phyloP scores from a whole-genome alignment of 176 grass and related monocot genomes.

The Thalia dealbata region DNA sequence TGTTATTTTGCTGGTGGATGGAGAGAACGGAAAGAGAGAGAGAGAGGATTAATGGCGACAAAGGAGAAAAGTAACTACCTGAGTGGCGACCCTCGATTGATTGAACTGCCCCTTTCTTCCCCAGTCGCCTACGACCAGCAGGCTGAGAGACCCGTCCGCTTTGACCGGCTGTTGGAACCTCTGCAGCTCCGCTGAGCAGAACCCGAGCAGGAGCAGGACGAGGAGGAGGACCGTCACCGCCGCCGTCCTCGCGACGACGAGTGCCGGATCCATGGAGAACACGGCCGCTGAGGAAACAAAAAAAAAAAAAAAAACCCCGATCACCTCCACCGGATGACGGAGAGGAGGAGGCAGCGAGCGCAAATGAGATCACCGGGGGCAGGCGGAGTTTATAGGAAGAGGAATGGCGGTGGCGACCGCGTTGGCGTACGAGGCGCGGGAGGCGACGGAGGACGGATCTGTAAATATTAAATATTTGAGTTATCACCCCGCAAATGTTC shows the following conservation, averaged over 20 bases:
- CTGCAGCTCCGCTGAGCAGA: slow-evolving; percentile 28
- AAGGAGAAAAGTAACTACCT: too few species aligned
- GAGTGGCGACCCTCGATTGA: slow-evolving; percentile 61
- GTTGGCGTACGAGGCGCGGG: too few species aligned
- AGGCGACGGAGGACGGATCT: too few species aligned
- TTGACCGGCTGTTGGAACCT: slow-evolving; percentile 44
- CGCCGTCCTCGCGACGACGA: slow-evolving; percentile 9
- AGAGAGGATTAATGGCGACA: slow-evolving; percentile 6
- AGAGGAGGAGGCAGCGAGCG: too few species aligned
- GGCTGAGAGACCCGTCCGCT: slow-evolving; percentile 37
- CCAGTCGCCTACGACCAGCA: slow-evolving; percentile 76
- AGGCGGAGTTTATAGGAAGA: too few species aligned
- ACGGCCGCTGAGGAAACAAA: too few species aligned
- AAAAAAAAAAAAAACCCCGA: too few species aligned
- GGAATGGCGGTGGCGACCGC: too few species aligned
- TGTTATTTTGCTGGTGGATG: not conserved
- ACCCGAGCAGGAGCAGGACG: not conserved
- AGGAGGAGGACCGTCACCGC: slow-evolving; percentile 3
- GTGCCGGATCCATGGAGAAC: slow-evolving; percentile 26
- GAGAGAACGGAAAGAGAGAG: not conserved
- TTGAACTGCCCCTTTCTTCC: slow-evolving; percentile 65
- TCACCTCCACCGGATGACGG: too few species aligned
- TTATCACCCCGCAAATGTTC: too few species aligned
- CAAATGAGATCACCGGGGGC: too few species aligned
- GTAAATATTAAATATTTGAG: too few species aligned